Conservation (phyloP, 345 rosid species). For the Eucalyptus regnans region DNA sequence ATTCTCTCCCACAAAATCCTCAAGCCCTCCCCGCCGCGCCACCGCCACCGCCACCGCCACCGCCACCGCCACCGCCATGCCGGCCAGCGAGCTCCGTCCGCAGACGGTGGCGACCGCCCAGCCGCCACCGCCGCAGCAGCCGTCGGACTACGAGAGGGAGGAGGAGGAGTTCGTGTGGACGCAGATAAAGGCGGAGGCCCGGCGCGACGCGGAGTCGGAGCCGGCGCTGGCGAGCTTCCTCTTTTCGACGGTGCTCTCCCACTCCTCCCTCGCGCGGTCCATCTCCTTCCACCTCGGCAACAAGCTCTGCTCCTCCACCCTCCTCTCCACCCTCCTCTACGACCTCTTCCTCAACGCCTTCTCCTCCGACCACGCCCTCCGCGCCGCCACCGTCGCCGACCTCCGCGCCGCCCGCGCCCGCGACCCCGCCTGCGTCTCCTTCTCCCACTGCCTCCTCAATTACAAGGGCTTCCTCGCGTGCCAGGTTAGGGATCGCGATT, state of each 20-base stretch:
- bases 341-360: constrained; percentile 84
- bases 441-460: constrained; percentile 94
- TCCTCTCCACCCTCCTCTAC: constrained; percentile 85
- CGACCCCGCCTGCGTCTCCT: constrained; percentile 94
- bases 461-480: constrained; percentile 94
- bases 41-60: neutral
- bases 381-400: constrained; percentile 87
- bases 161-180: constrained; percentile 74
- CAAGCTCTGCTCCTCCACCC: constrained; percentile 96
- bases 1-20: neutral
- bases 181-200: constrained; percentile 87
- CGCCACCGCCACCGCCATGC: constrained; percentile 12
- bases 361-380: constrained; percentile 60
- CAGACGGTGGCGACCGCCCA: neutral
- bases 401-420: constrained; percentile 79
- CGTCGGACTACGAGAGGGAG: constrained; percentile 7
- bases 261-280: constrained; percentile 81
- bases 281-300: constrained; percentile 87
- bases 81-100: constrained; percentile 45
- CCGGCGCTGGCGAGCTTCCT: constrained; percentile 95
- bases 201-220: constrained; percentile 86
- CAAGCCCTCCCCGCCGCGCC: neutral
- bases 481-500: constrained; percentile 35
- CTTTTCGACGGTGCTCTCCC: constrained; percentile 90
- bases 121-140: neutral